A percentile compares a stretch with the other conserved stretches of the same genome.
phyloP scores from a whole-genome alignment of 345 rosid species.

The Pugionium cornutum region DNA sequence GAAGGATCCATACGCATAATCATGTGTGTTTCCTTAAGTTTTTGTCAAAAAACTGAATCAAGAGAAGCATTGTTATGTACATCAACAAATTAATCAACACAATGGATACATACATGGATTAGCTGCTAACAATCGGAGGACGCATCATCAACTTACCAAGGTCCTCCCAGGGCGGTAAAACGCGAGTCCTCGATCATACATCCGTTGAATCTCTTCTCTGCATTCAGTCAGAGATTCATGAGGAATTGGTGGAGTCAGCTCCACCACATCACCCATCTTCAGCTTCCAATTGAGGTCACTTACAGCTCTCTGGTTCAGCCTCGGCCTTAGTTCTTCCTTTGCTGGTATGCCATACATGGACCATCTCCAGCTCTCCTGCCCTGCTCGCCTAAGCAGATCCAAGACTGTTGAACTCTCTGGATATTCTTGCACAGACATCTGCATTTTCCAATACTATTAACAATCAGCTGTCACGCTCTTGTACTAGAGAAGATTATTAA shows the following conservation, averaged over 20 bases:
- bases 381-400: conserved; percentile 73
- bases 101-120: conserved; percentile 43
- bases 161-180: conserved; percentile 43
- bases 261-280: conserved; percentile 96
- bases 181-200: conserved; percentile 67
- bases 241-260: conserved; percentile 83
- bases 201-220: conserved; percentile 91
- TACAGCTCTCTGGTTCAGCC: conserved; percentile 70
- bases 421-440: conserved; percentile 33
- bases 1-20: no score
- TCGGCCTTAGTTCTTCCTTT: conserved; percentile 85
- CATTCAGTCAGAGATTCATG: conserved; percentile 78
- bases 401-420: conserved; percentile 65
- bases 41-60: background rate
- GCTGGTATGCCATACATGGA: conserved; percentile 62
- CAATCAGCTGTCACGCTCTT: background rate
- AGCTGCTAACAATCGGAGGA: conserved; percentile 17
- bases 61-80: conserved; percentile 33
- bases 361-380: conserved; percentile 69
- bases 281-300: conserved; percentile 64
- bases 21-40: no score
- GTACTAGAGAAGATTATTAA: no score
- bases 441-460: conserved; percentile 27
- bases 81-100: conserved; percentile 19
- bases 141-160: conserved; percentile 53